Conservation (phyloP, 140 eudicot genomes). For the Artemisia princeps region DNA sequence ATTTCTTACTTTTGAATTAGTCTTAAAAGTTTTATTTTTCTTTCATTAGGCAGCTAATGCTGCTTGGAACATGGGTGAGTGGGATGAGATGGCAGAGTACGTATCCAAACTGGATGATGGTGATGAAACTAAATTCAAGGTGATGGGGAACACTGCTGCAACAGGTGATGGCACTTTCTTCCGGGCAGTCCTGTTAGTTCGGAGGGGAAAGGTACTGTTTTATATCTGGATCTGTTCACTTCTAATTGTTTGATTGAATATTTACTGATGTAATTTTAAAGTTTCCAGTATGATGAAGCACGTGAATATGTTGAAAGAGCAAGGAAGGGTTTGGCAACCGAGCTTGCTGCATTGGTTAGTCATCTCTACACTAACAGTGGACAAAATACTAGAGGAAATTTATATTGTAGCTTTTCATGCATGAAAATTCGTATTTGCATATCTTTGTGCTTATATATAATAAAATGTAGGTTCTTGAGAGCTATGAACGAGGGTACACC, state of each 20-base stretch:
- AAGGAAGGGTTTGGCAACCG: slow-evolving; percentile 92
- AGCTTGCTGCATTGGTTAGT: slow-evolving; percentile 95
- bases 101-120: slow-evolving; percentile 93
- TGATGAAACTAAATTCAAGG: slow-evolving; percentile 79
- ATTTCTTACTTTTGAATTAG: not conserved
- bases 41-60: slow-evolving; percentile 78
- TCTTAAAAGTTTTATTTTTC: slow-evolving; percentile 4
- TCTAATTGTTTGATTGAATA: not conserved
- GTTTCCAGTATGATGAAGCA: slow-evolving; percentile 86
- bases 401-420: not conserved
- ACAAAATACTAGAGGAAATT: not conserved
- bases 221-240: slow-evolving; percentile 9
- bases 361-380: not conserved
- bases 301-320: slow-evolving; percentile 96
- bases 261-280: not conserved
- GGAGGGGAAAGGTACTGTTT: slow-evolving; percentile 66
- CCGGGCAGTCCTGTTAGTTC: slow-evolving; percentile 86
- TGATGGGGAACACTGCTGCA: slow-evolving; percentile 81
- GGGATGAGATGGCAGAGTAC: slow-evolving; percentile 99
- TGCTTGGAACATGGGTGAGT: slow-evolving; percentile 99
- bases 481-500: slow-evolving; percentile 96
- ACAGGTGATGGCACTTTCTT: slow-evolving; percentile 92
- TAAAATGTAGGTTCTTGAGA: slow-evolving; percentile 75
- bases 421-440: slow-evolving; percentile 13
- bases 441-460: slow-evolving; percentile 13